These are phyloP conservation scores for Petunia secreta DNA, from an alignment of 257 asterid genomes.

Conservation along the genomic window DNA sequence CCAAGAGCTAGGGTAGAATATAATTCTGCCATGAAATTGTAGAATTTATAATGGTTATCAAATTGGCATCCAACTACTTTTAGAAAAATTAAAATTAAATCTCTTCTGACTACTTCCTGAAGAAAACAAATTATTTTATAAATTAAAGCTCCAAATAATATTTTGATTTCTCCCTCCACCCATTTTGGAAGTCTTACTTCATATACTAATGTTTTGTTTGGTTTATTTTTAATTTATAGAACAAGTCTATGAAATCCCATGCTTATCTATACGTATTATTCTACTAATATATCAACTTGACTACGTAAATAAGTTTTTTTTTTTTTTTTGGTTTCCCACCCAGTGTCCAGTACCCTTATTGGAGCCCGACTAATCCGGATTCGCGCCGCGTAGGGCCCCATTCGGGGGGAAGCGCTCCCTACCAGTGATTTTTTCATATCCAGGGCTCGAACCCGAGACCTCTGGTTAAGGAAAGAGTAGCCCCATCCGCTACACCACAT, in stretches of 20 bases:
- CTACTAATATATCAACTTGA: conserved; percentile 2
- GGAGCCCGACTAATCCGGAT: no score
- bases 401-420: no score
- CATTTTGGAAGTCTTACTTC: not conserved
- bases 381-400: no score
- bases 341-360: no score
- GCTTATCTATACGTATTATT: not conserved
- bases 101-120: conserved; percentile 22
- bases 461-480: no score
- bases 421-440: no score
- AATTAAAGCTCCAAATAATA: not conserved
- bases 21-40: not conserved
- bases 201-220: not conserved
- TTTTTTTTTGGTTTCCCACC: no score
- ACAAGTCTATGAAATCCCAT: not conserved
- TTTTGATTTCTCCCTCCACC: not conserved
- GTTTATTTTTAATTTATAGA: not conserved
- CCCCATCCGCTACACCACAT: no score
- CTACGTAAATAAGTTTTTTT: not conserved
- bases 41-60: not conserved
- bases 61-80: conserved; percentile 23
- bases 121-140: not conserved
- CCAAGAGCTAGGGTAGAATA: not conserved
- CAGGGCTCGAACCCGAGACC: no score
- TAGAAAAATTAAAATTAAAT: not conserved